A percentile compares a stretch with the other conserved stretches of the same genome.
These are phyloP conservation scores for Alternaria arbusti DNA, from an alignment of 2,329 filamentous ascomycete species.

Conservation along the genomic window DNA sequence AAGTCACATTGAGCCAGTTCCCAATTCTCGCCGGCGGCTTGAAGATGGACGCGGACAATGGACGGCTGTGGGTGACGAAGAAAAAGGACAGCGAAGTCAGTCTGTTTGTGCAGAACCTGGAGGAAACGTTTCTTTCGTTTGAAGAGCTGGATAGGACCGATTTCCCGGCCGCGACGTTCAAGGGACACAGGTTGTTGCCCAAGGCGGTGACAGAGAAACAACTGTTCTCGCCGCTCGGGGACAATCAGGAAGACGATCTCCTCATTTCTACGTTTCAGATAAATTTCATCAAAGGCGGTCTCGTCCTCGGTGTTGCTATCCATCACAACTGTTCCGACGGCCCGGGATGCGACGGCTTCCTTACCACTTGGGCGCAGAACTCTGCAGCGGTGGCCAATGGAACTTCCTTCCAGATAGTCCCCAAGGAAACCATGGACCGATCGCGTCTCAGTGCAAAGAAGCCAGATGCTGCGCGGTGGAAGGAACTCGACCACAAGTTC, in stretches of 20 bases:
- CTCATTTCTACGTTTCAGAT: slow-evolving; percentile 26
- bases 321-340: slow-evolving; percentile 32
- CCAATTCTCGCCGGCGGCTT: slow-evolving; percentile 20
- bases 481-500: not conserved
- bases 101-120: slow-evolving; percentile 16
- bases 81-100: slow-evolving; percentile 13
- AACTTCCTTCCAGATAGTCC: slow-evolving; percentile 3
- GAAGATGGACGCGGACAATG: slow-evolving; percentile 14
- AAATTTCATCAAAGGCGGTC: slow-evolving; percentile 38
- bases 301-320: slow-evolving; percentile 33
- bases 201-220: slow-evolving; percentile 1
- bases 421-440: not conserved
- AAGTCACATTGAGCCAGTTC: slow-evolving; percentile 18
- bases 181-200: not conserved
- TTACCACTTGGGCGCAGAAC: slow-evolving; percentile 36
- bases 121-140: slow-evolving; percentile 19
- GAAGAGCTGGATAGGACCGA: slow-evolving; percentile 20
- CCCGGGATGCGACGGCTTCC: slow-evolving; percentile 34
- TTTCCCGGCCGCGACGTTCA: slow-evolving; percentile 6
- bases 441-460: not conserved
- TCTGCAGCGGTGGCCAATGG: slow-evolving; percentile 19
- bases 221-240: not conserved
- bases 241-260: not conserved
- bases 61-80: slow-evolving; percentile 23
- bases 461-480: not conserved